These are phyloP conservation scores for Rhodomyrtus tomentosa DNA, from an alignment of 345 rosid genomes.

Conservation along the genomic window DNA sequence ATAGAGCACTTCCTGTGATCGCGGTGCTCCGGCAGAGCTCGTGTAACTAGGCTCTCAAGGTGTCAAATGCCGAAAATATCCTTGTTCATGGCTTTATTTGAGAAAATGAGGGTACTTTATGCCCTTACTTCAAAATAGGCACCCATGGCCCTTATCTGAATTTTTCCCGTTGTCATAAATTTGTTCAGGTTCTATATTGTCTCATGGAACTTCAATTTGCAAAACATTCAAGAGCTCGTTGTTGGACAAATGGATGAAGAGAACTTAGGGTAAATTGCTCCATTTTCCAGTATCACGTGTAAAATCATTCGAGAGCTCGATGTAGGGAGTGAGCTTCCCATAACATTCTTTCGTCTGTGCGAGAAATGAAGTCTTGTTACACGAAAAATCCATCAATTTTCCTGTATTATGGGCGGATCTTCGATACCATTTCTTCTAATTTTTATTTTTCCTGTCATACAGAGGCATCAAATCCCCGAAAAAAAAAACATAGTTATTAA, in stretches of 20 bases:
- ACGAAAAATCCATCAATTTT: background rate
- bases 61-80: too few species aligned
- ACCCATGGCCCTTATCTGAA: too few species aligned
- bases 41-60: too few species aligned
- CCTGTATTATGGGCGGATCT: background rate
- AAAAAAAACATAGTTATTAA: background rate
- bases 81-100: too few species aligned
- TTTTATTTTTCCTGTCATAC: background rate
- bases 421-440: background rate
- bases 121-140: too few species aligned
- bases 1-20: too few species aligned
- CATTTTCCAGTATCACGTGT: background rate
- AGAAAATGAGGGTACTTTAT: too few species aligned
- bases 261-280: background rate
- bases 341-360: accelerated
- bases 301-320: background rate
- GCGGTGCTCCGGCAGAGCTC: too few species aligned
- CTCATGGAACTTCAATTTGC: too few species aligned
- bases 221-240: background rate
- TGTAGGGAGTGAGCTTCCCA: background rate
- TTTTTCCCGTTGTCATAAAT: too few species aligned
- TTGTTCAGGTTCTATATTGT: background rate
- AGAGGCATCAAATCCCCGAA: background rate
- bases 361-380: background rate
- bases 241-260: too few species aligned